A percentile compares a stretch with the other conserved stretches of the same genome.
Evolutionary conservation across 2,329 filamentous ascomycete species (phyloP).

Genomic region (Plenodomus lindquistii): DNA sequence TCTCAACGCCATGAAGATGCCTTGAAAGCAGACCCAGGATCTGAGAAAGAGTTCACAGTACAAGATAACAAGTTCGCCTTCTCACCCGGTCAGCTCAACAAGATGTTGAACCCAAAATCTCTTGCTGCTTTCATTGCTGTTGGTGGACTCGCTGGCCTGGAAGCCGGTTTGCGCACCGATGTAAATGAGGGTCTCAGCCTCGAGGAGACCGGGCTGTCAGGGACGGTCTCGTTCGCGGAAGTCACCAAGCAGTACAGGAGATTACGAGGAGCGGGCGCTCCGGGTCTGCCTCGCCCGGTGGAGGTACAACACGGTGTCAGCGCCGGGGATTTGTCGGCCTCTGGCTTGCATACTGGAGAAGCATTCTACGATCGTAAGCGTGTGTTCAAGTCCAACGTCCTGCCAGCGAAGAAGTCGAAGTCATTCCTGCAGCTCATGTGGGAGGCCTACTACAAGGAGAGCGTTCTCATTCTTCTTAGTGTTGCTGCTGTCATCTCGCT

Average conservation of each 20-base stretch:
- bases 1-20: constrained; percentile 28
- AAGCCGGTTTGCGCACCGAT: constrained; percentile 72
- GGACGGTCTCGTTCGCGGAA: constrained; percentile 68
- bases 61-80: constrained; percentile 80
- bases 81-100: constrained; percentile 76
- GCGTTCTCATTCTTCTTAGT: constrained; percentile 60
- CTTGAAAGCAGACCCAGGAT: constrained; percentile 28
- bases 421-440: constrained; percentile 71
- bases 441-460: constrained; percentile 77
- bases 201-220: constrained; percentile 69
- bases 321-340: constrained; percentile 26
- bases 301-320: constrained; percentile 15
- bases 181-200: constrained; percentile 66
- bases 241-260: constrained; percentile 44
- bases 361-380: constrained; percentile 67
- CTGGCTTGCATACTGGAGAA: constrained; percentile 25
- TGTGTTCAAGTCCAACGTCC: constrained; percentile 68
- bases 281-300: constrained; percentile 10
- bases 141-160: constrained; percentile 71
- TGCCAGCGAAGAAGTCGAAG: constrained; percentile 71
- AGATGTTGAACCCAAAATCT: constrained; percentile 78
- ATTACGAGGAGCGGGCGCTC: constrained; percentile 1
- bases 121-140: constrained; percentile 74
- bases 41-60: constrained; percentile 67
- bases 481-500: constrained; percentile 72